A percentile compares a stretch with the other conserved stretches of the same genome.
Evolutionary conservation across 2,329 filamentous ascomycete genomes (phyloP).

Genomic region (Delphinella strobiligena): DNA sequence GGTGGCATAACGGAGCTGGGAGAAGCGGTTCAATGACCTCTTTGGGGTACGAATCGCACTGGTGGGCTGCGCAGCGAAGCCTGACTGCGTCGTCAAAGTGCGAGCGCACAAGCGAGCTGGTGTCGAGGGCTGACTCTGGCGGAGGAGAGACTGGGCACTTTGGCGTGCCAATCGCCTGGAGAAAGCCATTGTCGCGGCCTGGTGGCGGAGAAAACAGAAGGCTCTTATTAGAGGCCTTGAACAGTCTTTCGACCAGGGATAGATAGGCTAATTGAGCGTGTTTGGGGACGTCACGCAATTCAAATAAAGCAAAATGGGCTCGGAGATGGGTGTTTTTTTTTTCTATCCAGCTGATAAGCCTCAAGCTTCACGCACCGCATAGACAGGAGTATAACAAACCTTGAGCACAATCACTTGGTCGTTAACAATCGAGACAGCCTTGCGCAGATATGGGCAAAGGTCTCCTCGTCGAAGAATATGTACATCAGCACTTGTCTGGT

Average conservation of each 20-base stretch:
- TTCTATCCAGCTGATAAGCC: too few species aligned
- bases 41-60: slow-evolving; percentile 5
- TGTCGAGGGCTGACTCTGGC: slow-evolving; percentile 14
- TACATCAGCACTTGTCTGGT: neutral
- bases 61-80: slow-evolving; percentile 3
- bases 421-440: neutral
- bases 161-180: slow-evolving; percentile 20
- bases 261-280: slow-evolving; percentile 5
- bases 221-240: neutral
- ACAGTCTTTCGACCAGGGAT: slow-evolving; percentile 1
- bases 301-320: neutral
- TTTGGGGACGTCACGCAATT: too few species aligned
- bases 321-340: neutral
- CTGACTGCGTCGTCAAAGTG: slow-evolving; percentile 17
- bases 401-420: too few species aligned
- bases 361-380: too few species aligned
- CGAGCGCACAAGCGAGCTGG: slow-evolving; percentile 14
- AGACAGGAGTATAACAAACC: too few species aligned
- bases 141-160: slow-evolving; percentile 17
- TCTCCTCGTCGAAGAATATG: neutral
- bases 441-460: neutral
- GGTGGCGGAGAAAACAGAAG: slow-evolving; percentile 10
- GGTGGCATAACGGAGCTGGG: slow-evolving; percentile 14
- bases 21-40: slow-evolving; percentile 8
- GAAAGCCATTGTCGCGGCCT: slow-evolving; percentile 20